Evolutionary conservation across 768 basidiomycete species (phyloP).

Genomic region (Lactarius deliciosus): DNA sequence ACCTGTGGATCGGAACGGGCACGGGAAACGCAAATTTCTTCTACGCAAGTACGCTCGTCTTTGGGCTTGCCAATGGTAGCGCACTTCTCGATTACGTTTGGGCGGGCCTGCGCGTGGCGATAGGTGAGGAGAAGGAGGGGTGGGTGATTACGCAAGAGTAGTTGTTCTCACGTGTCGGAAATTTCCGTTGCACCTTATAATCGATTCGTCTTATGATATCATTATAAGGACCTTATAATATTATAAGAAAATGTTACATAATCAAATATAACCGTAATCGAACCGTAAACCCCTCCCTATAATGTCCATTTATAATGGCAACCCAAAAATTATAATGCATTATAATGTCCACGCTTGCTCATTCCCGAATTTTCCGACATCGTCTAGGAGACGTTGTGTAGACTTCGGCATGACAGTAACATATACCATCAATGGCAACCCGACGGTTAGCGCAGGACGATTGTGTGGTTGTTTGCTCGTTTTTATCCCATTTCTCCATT

Average conservation of each 20-base stretch:
- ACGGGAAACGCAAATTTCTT: constrained; percentile 98
- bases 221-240: too few relatives aligned
- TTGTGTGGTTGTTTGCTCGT: constrained; percentile 49
- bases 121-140: constrained; percentile 54
- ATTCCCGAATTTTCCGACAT: too few relatives aligned
- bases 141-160: constrained; percentile 63
- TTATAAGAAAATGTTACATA: too few relatives aligned
- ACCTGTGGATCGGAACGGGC: constrained; percentile 87
- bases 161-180: too few relatives aligned
- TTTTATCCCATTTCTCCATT: background rate
- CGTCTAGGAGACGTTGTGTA: background rate
- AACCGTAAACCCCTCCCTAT: too few relatives aligned
- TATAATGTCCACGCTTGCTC: too few relatives aligned
- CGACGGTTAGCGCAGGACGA: constrained; percentile 92
- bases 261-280: too few relatives aligned
- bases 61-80: constrained; percentile 85
- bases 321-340: too few relatives aligned
- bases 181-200: too few relatives aligned
- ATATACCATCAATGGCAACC: constrained; percentile 40
- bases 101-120: constrained; percentile 76
- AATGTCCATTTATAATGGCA: too few relatives aligned
- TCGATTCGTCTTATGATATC: too few relatives aligned
- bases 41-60: constrained; percentile 93
- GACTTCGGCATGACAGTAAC: background rate
- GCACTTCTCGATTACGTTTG: constrained; percentile 78